Percentiles rank a stretch among this genome's conserved stretches.
Conservation (phyloP, 441 rosid species). For the Viola pubescens region DNA sequence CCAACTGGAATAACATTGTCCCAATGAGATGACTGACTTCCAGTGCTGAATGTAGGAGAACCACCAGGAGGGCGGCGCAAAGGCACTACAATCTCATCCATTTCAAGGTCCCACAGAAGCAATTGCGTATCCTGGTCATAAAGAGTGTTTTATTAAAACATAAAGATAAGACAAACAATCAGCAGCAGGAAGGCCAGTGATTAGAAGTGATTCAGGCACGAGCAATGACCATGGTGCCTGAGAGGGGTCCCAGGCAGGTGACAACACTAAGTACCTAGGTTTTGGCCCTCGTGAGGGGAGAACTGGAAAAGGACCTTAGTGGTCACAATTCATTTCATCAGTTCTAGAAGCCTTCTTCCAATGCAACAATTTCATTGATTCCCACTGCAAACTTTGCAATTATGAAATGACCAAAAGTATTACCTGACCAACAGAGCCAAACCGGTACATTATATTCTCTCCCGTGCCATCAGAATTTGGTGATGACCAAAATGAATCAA, state of each 20-base stretch:
- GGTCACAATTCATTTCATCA: too few relatives aligned
- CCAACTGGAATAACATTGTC: slow-evolving; percentile 66
- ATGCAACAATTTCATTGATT: too few relatives aligned
- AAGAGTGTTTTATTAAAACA: neutral
- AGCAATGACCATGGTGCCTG: too few relatives aligned
- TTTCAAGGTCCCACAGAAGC: slow-evolving; percentile 94
- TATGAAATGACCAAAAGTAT: slow-evolving; percentile 29
- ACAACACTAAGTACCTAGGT: too few relatives aligned
- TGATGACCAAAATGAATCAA: slow-evolving; percentile 89
- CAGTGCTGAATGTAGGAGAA: slow-evolving; percentile 90
- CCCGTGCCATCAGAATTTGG: slow-evolving; percentile 77
- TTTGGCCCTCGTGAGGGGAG: too few relatives aligned
- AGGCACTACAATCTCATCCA: slow-evolving; percentile 98
- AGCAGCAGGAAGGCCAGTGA: too few relatives aligned
- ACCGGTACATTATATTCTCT: slow-evolving; percentile 79
- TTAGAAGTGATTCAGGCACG: too few relatives aligned
- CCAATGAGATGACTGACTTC: slow-evolving; percentile 98
- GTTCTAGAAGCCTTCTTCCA: too few relatives aligned
- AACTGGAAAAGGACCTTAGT: too few relatives aligned
- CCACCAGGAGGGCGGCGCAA: slow-evolving; percentile 85
- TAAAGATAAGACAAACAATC: neutral
- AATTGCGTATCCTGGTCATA: slow-evolving; percentile 77
- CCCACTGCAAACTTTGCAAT: neutral
- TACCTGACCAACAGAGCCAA: slow-evolving; percentile 99
- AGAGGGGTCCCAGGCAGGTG: too few relatives aligned